Evolutionary conservation across 192 early-diverging fungal species (phyloP), one percentile per base, ranked within the genome.

Genomic region (Coemansia sp.): DNA sequence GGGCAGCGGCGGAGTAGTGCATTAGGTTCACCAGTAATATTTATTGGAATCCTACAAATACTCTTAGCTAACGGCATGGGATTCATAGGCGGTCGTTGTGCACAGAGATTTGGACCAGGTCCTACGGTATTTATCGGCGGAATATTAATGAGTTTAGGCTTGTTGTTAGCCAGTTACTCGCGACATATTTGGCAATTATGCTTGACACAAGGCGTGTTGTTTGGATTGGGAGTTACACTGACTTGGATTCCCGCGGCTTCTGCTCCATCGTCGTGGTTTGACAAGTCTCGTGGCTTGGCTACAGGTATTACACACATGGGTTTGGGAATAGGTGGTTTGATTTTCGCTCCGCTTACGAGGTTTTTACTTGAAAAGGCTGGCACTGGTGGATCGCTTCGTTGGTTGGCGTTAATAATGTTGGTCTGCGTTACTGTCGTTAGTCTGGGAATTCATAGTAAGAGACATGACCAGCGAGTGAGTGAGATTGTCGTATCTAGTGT

Each of bases 261-360:
- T 0, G 68, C 89, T 4, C 89, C 89, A 1, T 80, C 86, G 1
- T 89, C 91, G 55, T 92, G 87, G 87, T 92, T 90, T 67, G 73
- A 48, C n/a, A 84, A 78, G 46, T 78, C 81, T 36, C 74, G 89
- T 7, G 85, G 86, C 1, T 27, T 90, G 29, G 89, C 86, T 9
- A 90, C 89, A 5, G 90, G 90, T 0, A 72, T 91, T 40, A 88
- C 89, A 0, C 88, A 90, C 19, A 87, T 87, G 61, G 91, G 91
- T 0, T 70, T 88, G 12, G 91, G 91, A 1, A 76, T 88, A 20
- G 90, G 90, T 31, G 90, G 89, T 8, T 74, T 91, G 2, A 77
- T 86, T 17, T 65, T 91, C 58, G 76, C 87, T 0, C 91, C 89
- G 13, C 65, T 90, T n/a, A 64, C 79, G 0, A 36, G 80, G 32